Base-by-base conservation (phyloP, 1,139 yeast genomes). In the Hemisphaericaspora xylanilytica region DNA sequence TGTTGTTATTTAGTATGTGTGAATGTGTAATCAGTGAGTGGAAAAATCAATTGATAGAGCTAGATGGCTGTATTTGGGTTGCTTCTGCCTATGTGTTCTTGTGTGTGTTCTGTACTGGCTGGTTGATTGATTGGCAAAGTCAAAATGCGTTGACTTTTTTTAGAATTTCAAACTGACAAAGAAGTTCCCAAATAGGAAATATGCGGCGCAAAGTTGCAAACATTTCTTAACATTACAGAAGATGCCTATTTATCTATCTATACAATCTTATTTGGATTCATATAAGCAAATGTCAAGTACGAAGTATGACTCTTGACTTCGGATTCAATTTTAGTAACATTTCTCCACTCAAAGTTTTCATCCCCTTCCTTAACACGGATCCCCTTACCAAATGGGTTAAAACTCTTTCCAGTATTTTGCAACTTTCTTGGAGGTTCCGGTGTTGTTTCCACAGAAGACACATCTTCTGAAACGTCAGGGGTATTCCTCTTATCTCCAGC, bases 221-320 rank as follows among this genome's bases (percentile, higher is more conserved):
- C 7, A 25, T 11, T 25, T 8, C 28, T 25, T 11, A 12, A 25
- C n/a, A 25, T 25, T 25, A 25, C 28, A 25, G 7, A 13, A n/a
- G 8, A 27, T 8, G 26, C 4, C 8, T 24, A 24, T 24, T 9
- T 24, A 25, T 7, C 13, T 24, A 28, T 28, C 29, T 35, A 35
- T 14, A 35, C 34, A 18, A 25, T 24, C 30, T n/a, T 35, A 17
- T 35, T 35, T 15, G 38, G 34, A n/a, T 35, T 38, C 33, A 18
- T 43, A 45, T 62, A 71, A 26, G 98, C 99, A 74, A 94, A 94
- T 1, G 97, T 88, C 56, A 94, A 67, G 57, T 88, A 94, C 1
- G 97, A 88, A 0, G 99, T 94, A 51, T 94, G 99, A 16, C 90
- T 84, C 63, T 90, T 92, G 53, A 92, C 73, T 54, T 92, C 97